Base-by-base conservation (phyloP, 2,329 filamentous ascomycete species). In the Colletotrichum sp. region DNA sequence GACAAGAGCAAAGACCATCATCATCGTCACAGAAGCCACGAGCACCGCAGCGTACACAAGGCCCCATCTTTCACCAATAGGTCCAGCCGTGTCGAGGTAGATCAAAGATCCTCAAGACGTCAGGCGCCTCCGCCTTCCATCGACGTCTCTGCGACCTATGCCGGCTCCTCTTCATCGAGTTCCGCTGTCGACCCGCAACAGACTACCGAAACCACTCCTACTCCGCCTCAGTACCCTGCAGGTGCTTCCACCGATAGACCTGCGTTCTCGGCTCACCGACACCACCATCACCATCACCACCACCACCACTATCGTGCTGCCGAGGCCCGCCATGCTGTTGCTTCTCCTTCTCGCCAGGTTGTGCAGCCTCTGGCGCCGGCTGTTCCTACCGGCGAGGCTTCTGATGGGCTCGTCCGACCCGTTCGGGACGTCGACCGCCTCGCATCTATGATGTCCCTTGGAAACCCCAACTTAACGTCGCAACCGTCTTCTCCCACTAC, bases 401-500 rank as follows among this genome's bases (percentile, higher is more conserved):
- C 90, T 18, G 94, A 96, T 82, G 91, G 91, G 5, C 96, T 97
- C 82, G 91, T 97, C 76, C 92, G 96, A 68, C 95, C 94, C 9
- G 93, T 96, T 44, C 93, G 95, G 79, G 95, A 98, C 82, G 89
- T 92, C 60, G 95, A 99, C 83, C 92, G 96, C 76, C 90, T 97
- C 75, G 95, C 94, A 63, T 97, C 94, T 69, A 98, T 97, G 93
- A 89, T 93, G 60, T 91, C 94, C 8, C 90, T 93, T 55, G 88
- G 93, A 70, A 91, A 94, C 78, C 89, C 90, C 13, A 93, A 94
- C 69, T 86, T 96, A 70, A 90, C 91, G 57, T 98, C 96, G n/a
- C 96, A 98, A 83, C 97, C 97, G 10, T 95, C 96, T 73, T 98
- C 96, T 15, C 96, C 96, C 1, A 97, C 95, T 8, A 98, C 96